Base-by-base conservation (phyloP, 495 filamentous ascomycete species). In the Tuber aestivum region DNA sequence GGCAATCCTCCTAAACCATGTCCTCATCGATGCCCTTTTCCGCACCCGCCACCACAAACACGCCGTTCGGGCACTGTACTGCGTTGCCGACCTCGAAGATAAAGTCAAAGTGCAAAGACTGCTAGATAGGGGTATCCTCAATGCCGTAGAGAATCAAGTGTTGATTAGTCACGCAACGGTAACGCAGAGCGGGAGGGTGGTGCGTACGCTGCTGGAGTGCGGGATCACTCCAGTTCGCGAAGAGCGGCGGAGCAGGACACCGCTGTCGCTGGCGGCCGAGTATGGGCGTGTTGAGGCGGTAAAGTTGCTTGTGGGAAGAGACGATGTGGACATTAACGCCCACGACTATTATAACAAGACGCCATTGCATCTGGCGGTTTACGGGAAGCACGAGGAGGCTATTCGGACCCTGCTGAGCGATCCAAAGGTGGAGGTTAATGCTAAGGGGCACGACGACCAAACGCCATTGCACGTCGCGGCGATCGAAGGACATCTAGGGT, bases 291-390 rank as follows among this genome's bases (percentile, higher is more conserved):
- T 65, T 65, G 56, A 65, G n/a, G 56, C 56, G 27, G 56, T 65
- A 12, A 32, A 65, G 27, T 16, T 65, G 56, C 56, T 65, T 65
- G 56, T 65, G 27, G 56, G 56, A 65, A n/a, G 56, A 65, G 56
- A 65, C 10, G 56, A 65, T 32, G 56, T 65, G 27, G 56, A 65
- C 56, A 27, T 65, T 10, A 65, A 65, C 56, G 56, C 56, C 56
- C 27, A 65, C 7, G 56, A 65, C 32, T 32, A 32, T 3, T 32
- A 65, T 32, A 65, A 65, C 27, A 65, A 65, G 56, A 72, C 76
- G 27, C 45, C 69, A 41, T 70, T 78, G 21, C 77, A 79, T n/a
- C 78, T 75, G 48, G 75, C 68, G 5, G 45, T 69, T 21, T 77
- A 74, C 68, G 77, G 68, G 2, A 69, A 61, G 6, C 77, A 78